Conservation (phyloP, 768 basidiomycete genomes). For the Postia placenta region DNA sequence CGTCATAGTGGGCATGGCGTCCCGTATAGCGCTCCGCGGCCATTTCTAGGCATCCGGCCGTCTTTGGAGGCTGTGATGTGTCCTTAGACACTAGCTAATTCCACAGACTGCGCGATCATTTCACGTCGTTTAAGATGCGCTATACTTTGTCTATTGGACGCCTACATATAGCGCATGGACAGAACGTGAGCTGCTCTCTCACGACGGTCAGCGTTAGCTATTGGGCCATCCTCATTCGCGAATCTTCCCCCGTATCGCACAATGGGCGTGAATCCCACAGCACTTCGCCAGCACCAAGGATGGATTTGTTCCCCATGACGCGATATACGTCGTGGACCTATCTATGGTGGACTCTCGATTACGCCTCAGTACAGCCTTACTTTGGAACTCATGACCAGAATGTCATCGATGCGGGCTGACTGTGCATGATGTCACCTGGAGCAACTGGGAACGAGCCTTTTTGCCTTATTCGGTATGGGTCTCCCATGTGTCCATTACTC, state of each 20-base stretch:
- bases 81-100: neutral
- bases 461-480: neutral
- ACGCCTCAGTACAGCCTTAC: neutral
- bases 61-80: neutral
- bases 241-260: neutral
- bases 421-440: neutral
- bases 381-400: neutral
- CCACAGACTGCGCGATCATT: neutral
- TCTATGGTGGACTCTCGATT: neutral
- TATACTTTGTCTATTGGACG: neutral
- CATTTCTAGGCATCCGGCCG: neutral
- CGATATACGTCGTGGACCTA: neutral
- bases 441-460: neutral
- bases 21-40: neutral
- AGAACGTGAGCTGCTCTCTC: neutral
- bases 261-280: neutral
- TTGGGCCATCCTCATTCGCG: neutral
- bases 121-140: neutral
- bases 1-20: too few species aligned
- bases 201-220: neutral
- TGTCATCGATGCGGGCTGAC: neutral
- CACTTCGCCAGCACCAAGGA: neutral
- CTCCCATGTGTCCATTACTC: too few species aligned
- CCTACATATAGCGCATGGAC: neutral
- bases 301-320: neutral